phyloP scores from a whole-genome alignment of 1,284 basidiomycete genomes.

The Ustilago bromivora region DNA sequence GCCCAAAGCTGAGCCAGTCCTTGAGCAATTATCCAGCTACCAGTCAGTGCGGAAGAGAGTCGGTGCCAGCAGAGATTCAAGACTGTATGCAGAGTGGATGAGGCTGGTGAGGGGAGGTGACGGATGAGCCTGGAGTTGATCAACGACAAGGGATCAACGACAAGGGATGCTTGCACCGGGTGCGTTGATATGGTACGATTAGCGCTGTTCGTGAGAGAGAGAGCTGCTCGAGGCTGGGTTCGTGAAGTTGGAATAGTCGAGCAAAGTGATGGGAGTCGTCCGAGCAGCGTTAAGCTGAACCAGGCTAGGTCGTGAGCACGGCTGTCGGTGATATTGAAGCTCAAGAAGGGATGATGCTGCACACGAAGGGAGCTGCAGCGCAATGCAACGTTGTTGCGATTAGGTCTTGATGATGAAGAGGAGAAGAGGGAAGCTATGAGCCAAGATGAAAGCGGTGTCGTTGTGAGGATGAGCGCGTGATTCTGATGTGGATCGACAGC shows the following conservation, averaged over 20 bases:
- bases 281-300: not conserved
- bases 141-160: too few species aligned
- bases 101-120: too few species aligned
- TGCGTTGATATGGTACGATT: too few species aligned
- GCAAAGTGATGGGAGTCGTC: not conserved
- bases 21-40: not conserved
- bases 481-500: constrained; percentile 3
- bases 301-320: not conserved
- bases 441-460: not conserved
- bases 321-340: not conserved
- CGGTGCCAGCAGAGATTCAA: too few species aligned
- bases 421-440: not conserved
- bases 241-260: not conserved
- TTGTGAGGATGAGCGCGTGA: not conserved
- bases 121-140: too few species aligned
- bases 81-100: too few species aligned
- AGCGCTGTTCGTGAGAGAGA: too few species aligned
- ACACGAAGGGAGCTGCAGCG: not conserved
- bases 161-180: too few species aligned
- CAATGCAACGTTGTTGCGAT: not conserved
- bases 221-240: not conserved
- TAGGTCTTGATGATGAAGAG: not conserved
- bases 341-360: not conserved
- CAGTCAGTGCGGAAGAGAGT: not conserved
- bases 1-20: not conserved